Base-by-base conservation (phyloP, 345 rosid genomes). In the Mercurialis annua region DNA sequence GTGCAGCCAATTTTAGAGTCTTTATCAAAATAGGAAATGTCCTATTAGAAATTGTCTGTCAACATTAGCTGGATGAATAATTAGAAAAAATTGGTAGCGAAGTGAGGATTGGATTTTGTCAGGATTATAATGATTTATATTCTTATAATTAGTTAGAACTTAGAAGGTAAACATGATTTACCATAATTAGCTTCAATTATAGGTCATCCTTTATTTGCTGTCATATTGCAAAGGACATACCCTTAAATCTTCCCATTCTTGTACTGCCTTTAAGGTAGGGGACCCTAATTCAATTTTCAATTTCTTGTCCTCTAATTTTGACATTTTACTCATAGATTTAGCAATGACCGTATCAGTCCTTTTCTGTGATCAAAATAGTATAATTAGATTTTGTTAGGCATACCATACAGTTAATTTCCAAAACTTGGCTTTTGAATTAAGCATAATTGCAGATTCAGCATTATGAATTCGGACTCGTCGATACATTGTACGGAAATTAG, bases 131-230 rank as follows among this genome's bases (percentile, higher is more conserved):
- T 62, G 42, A 46, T 69, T 69, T 31, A 43, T 10, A 14, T 61
- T 42, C 51, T 40, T 24, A 64, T 68, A 40, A 20, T 74, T 69
- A 16, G 46, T 34, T 38, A 48, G 23, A 55, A 16, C 38, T 34
- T 38, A 48, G 23, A 55, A 60, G 40, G 6, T 20, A 61, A 64
- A 62, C 60, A 66, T 18, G 64, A n/a, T 26, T 50, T 60, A 21
- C 59, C 54, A 64, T 76, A 33, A 69, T 76, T 67, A 76, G 59
- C 48, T 57, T 73, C 52, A 16, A 62, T 63, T 56, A 54, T 48
- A 17, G 31, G 30, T 29, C n/a, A 72, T 59, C 53, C 70, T 60
- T 67, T 73, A 36, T 73, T 63, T 51, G 69, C 83, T 60, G 72
- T 73, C 78, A 50, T n/a, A 21, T 47, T 54, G 50, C 61, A 64